Evolutionary conservation across 2,329 filamentous ascomycete genomes (phyloP).

Genomic region (Ceratocystiopsis minuta): DNA sequence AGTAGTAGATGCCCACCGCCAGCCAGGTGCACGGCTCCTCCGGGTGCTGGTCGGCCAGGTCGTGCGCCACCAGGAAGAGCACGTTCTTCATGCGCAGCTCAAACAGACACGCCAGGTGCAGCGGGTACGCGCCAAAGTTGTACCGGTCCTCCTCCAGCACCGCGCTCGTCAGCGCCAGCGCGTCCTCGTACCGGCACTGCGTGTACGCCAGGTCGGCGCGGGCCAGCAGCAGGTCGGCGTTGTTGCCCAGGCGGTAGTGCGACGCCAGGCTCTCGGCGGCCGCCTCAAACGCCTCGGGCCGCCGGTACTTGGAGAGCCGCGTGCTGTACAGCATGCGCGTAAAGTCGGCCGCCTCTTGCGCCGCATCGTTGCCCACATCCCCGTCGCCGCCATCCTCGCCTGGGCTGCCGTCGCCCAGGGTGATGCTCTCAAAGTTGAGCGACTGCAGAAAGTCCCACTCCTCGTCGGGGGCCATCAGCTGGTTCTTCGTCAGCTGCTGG

Average conservation of each 20-base stretch:
- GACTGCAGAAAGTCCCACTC: conserved; percentile 80
- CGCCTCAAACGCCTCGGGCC: conserved; percentile 62
- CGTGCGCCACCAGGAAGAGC: conserved; percentile 81
- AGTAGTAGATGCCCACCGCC: conserved; percentile 88
- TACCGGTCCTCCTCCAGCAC: conserved; percentile 74
- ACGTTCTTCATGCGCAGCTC: conserved; percentile 76
- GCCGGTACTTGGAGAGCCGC: conserved; percentile 83
- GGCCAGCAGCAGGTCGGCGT: conserved; percentile 79
- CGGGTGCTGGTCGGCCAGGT: conserved; percentile 78
- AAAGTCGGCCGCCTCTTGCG: conserved; percentile 82
- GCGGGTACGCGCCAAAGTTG: conserved; percentile 73
- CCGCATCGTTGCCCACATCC: conserved; percentile 14
- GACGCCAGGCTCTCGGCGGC: conserved; percentile 84
- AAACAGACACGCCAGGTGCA: conserved; percentile 81
- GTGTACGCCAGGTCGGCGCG: conserved; percentile 86
- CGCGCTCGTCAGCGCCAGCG: conserved; percentile 63
- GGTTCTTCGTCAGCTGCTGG: conserved; percentile 93
- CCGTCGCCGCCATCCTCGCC: conserved; percentile 25
- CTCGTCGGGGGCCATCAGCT: conserved; percentile 72
- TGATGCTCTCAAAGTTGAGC: conserved; percentile 75
- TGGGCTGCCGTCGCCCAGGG: conserved; percentile 40
- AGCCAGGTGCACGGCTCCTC: conserved; percentile 86
- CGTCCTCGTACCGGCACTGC: conserved; percentile 82
- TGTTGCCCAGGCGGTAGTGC: conserved; percentile 73
- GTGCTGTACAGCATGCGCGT: conserved; percentile 94